Percentiles rank a stretch among this genome's conserved stretches.
These are phyloP conservation scores for Tritrichomonas musculus DNA, from an alignment of 208 protist genomes.

Conservation along the genomic window DNA sequence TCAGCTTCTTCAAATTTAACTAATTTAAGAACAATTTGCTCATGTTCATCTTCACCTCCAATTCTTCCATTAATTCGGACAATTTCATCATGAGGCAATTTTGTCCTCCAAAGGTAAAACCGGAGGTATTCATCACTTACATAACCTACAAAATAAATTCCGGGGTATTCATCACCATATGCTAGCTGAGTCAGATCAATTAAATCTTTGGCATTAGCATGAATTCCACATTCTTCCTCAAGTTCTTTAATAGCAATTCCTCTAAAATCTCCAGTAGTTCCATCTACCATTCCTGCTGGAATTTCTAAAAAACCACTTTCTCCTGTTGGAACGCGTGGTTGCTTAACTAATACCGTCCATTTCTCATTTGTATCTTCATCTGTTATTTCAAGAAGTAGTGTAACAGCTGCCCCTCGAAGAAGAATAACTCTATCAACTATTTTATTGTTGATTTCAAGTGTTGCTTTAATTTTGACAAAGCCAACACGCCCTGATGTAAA, in stretches of 20 bases:
- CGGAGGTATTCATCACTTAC: not conserved
- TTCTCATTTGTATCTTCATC: not conserved
- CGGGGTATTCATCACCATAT: not conserved
- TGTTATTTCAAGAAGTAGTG: not conserved
- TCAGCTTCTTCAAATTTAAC: not conserved
- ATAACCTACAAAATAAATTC: not conserved
- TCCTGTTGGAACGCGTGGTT: not conserved
- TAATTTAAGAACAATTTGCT: slow-evolving; percentile 16
- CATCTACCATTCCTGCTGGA: slow-evolving; percentile 10
- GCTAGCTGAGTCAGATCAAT: not conserved
- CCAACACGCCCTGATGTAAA: not conserved
- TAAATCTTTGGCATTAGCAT: not conserved
- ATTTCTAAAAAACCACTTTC: not conserved
- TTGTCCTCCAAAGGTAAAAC: not conserved
- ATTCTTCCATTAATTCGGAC: not conserved
- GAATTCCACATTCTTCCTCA: not conserved
- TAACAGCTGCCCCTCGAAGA: not conserved
- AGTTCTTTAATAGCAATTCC: not conserved
- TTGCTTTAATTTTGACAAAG: not conserved
- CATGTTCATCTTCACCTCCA: not conserved
- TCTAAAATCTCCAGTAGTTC: not conserved
- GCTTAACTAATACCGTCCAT: not conserved
- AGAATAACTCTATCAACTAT: not conserved
- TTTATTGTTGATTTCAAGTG: not conserved
- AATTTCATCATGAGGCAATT: not conserved